These are phyloP conservation scores for Mycena citricolor DNA, from an alignment of 1,284 basidiomycete species.

Conservation along the genomic window DNA sequence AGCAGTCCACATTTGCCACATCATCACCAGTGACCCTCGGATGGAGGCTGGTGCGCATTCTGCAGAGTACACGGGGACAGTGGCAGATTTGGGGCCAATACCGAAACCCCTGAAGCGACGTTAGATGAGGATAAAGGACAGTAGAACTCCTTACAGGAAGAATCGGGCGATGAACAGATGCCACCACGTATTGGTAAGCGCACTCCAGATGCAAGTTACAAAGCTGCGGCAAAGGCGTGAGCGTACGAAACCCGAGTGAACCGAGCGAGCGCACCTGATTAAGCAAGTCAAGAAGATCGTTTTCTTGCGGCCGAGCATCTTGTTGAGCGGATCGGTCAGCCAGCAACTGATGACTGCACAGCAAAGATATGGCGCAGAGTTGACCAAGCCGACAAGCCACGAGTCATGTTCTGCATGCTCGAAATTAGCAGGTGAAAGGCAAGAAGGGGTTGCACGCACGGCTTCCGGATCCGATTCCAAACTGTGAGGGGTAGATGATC, in stretches of 20 bases:
- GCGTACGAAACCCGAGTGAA: not conserved
- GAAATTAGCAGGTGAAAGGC: not conserved
- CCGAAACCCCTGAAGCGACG: conserved; percentile 23
- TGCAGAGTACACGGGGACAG: conserved; percentile 64
- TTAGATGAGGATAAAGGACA: not conserved
- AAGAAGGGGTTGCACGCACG: conserved; percentile 25
- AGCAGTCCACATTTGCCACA: conserved; percentile 56
- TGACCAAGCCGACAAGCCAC: conserved; percentile 76
- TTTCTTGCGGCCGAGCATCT: conserved; percentile 69
- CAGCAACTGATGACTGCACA: conserved; percentile 62
- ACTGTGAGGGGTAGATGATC: conserved; percentile 64
- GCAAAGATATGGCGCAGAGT: conserved; percentile 71
- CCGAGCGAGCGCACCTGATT: conserved; percentile 36
- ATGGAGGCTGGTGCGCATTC: conserved; percentile 66
- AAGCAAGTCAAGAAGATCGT: conserved; percentile 74
- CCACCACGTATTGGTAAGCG: conserved; percentile 68
- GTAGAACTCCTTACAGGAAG: conserved; percentile 50
- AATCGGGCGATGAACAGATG: conserved; percentile 71
- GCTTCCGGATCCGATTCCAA: conserved; percentile 49
- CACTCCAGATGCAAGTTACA: conserved; percentile 68
- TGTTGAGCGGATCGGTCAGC: conserved; percentile 75
- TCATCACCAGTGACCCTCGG: conserved; percentile 71
- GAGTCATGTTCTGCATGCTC: conserved; percentile 35
- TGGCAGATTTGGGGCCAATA: conserved; percentile 51
- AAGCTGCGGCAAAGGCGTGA: conserved; percentile 29